phyloP scores from a whole-genome alignment of 129 eudicot genomes.

The Ambrosia artemisiifolia region DNA sequence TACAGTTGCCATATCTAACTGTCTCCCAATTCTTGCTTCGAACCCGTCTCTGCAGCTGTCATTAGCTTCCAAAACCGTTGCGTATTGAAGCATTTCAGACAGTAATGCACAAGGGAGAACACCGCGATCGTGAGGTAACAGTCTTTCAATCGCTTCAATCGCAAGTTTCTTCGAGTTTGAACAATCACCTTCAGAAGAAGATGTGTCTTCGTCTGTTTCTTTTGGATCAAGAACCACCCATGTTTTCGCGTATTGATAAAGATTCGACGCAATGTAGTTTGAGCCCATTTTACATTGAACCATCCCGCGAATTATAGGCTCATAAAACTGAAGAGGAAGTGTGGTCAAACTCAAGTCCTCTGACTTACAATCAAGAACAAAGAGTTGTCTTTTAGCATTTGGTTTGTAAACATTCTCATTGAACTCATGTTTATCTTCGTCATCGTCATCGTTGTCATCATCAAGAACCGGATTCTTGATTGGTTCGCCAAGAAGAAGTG shows the following conservation, averaged over 20 bases:
- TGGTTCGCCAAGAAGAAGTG: neutral
- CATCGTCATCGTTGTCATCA: neutral
- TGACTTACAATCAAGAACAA: neutral
- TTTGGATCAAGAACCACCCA: constrained; percentile 11
- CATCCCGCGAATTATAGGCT: constrained; percentile 1
- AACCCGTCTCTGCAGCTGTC: neutral
- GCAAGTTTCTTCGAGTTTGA: neutral
- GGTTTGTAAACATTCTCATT: neutral
- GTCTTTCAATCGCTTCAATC: constrained; percentile 1
- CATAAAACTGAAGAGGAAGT: neutral
- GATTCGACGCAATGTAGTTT: constrained; percentile 1
- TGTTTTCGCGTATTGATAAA: constrained; percentile 2
- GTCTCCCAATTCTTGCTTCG: constrained; percentile 5
- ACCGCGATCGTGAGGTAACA: constrained; percentile 1
- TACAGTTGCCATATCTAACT: neutral
- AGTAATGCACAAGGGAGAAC: neutral
- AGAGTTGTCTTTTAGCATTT: neutral
- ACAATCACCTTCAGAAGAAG: constrained; percentile 9
- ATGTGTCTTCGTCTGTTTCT: constrained; percentile 5
- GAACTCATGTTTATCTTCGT: too few relatives aligned
- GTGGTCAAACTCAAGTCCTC: neutral
- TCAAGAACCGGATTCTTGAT: constrained; percentile 4
- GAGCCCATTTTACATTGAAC: constrained; percentile 2
- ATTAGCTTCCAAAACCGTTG: constrained; percentile 6
- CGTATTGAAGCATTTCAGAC: constrained; percentile 8